Conservation (phyloP, 2,329 filamentous ascomycete genomes). For the Chaetomium strumarium region DNA sequence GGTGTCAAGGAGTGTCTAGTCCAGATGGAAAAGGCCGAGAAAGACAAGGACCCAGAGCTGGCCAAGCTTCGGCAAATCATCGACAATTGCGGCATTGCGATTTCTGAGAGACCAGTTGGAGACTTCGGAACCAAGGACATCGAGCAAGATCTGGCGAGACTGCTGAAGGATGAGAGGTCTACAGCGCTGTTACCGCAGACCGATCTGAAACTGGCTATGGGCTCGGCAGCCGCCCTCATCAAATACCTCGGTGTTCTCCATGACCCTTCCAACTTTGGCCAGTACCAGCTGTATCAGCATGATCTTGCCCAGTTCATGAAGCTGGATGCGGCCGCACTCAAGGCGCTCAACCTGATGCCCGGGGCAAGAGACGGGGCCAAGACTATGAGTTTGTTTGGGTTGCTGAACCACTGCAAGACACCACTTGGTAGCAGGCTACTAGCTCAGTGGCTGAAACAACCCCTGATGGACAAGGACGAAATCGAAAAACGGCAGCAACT, state of each 20-base stretch:
- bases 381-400: slow-evolving; percentile 90
- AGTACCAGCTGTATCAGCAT: slow-evolving; percentile 96
- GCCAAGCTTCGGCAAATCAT: slow-evolving; percentile 83
- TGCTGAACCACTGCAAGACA: slow-evolving; percentile 97
- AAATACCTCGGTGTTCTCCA: slow-evolving; percentile 89
- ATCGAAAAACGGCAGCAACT: slow-evolving; percentile 90
- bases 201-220: slow-evolving; percentile 93
- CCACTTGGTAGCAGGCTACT: slow-evolving; percentile 84
- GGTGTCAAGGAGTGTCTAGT: slow-evolving; percentile 91
- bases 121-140: slow-evolving; percentile 91
- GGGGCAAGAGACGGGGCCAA: slow-evolving; percentile 92
- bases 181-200: slow-evolving; percentile 76
- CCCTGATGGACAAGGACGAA: slow-evolving; percentile 81
- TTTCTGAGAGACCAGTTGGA: slow-evolving; percentile 67
- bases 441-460: slow-evolving; percentile 96
- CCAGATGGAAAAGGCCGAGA: slow-evolving; percentile 70
- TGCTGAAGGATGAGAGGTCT: slow-evolving; percentile 81
- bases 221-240: slow-evolving; percentile 85
- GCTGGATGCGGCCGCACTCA: slow-evolving; percentile 86
- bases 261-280: slow-evolving; percentile 90
- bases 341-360: slow-evolving; percentile 95
- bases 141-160: slow-evolving; percentile 82
- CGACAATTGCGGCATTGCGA: slow-evolving; percentile 83
- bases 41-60: slow-evolving; percentile 83
- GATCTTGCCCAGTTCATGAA: slow-evolving; percentile 98